A percentile compares a stretch with the other conserved stretches of the same genome.
Conservation (phyloP, 1,284 basidiomycete species). For the Mycosarcoma mackinlayi region DNA sequence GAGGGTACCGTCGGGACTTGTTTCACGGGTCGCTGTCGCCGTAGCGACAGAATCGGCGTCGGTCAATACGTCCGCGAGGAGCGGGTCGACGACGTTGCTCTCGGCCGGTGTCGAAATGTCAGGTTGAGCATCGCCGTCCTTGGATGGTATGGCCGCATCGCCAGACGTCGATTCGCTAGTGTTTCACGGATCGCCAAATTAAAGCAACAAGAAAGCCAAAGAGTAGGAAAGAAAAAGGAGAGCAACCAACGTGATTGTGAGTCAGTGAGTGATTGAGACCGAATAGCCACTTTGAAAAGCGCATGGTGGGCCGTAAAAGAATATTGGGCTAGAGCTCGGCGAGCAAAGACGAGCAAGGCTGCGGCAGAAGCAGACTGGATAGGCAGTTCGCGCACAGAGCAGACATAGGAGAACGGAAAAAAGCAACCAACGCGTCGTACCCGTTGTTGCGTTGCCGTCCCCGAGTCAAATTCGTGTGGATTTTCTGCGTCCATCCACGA, state of each 20-base stretch:
- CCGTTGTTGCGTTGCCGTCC: background rate
- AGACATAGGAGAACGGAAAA: background rate
- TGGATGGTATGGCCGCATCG: conserved; percentile 13
- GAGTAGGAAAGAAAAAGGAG: background rate
- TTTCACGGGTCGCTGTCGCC: conserved; percentile 39
- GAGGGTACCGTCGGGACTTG: conserved; percentile 21
- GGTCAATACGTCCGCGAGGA: conserved; percentile 31
- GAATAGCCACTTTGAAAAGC: background rate
- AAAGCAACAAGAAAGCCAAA: background rate
- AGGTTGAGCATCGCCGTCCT: background rate
- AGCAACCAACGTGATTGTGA: background rate
- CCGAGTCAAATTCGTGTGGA: conserved; percentile 7
- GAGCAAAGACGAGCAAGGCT: too few species aligned
- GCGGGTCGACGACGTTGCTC: conserved; percentile 21
- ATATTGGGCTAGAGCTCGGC: too few species aligned
- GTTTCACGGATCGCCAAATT: background rate
- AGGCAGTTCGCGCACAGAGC: background rate
- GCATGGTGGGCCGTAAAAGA: too few species aligned
- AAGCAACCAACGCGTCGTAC: background rate
- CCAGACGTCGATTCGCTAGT: conserved; percentile 15
- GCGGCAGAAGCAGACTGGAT: background rate
- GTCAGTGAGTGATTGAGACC: conserved; percentile 12
- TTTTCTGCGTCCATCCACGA: conserved; percentile 9
- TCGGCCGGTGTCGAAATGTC: conserved; percentile 4
- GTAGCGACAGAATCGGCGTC: conserved; percentile 40